Evolutionary conservation across 139 green algal species (phyloP), one percentile per base, ranked within the genome.

Genomic region (Tetraselmis striata): DNA sequence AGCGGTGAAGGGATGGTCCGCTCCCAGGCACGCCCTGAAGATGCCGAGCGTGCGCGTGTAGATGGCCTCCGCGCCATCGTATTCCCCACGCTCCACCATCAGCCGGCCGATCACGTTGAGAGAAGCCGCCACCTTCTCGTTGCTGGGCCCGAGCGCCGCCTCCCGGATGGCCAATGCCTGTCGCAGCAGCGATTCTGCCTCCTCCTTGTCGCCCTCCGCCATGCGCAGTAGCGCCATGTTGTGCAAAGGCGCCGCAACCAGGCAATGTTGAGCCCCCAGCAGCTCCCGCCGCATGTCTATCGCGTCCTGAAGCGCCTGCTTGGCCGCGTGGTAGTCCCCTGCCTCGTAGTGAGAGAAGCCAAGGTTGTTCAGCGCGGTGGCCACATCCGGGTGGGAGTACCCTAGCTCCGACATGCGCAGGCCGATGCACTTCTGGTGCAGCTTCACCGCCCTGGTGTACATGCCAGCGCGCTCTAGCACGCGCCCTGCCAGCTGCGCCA

Each of bases 351-450:
- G 45, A 67, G 45, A 5, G 45, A 67, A 67, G 11, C 45, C 84
- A 1, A 83, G 80, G 78, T 86, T 80, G 81, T 78, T 81, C 59
- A 86, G 79, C 76, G 84, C 81, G 32, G 75, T 84, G 11, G 81
- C 81, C 30, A 88, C 81, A 45, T 88, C 84, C 27, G 83, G 79
- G 78, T 88, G 78, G 1, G 77, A 30, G 27, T 76, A 29, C 23
- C 84, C 84, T 28, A 88, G 83, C 76, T 84, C 45, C 22, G 25
- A 59, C 18, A 22, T 32, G 79, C 83, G 83, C 11, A 84, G 83
- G 58, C 83, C 79, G 77, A 83, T 81, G 1, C 78, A 59, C 32
- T 74, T 27, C 79, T 83, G 28, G 31, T 80, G 28, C 74, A 86
- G 25, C 26, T 27, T 75, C 45, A 67, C 11, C 5, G 11, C 5